Percentiles rank a stretch among this genome's conserved stretches.
phyloP scores from a whole-genome alignment of 2,329 filamentous ascomycete species.

The Fonsecaea monophora region DNA sequence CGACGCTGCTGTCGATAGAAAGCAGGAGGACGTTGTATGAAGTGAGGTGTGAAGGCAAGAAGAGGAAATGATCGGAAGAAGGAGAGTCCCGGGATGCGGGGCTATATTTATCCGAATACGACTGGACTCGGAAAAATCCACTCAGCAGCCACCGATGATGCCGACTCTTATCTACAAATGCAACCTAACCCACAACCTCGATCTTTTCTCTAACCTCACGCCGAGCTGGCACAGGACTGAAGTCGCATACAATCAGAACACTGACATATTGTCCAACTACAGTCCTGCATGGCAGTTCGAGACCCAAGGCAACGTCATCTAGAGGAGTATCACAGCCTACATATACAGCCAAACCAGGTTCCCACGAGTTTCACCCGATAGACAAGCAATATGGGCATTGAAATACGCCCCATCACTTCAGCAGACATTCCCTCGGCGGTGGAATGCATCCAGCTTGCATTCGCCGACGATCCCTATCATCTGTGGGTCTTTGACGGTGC shows the following conservation, averaged over 20 bases:
- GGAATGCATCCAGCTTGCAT: constrained; percentile 70
- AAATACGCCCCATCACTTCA: constrained; percentile 63
- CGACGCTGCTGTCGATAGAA: not conserved
- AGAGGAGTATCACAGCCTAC: not conserved
- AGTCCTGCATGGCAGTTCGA: not conserved
- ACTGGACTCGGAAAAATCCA: not conserved
- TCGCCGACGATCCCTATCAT: constrained; percentile 71
- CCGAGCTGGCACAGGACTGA: not conserved
- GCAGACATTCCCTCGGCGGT: constrained; percentile 69
- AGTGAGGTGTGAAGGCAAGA: not conserved
- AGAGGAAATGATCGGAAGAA: too few species aligned
- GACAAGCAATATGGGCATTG: constrained; percentile 55
- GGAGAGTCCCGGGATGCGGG: not conserved
- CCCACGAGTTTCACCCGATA: not conserved
- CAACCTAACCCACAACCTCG: not conserved
- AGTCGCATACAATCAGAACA: not conserved
- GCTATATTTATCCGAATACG: not conserved
- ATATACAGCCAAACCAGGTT: not conserved
- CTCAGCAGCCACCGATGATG: not conserved
- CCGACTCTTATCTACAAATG: not conserved
- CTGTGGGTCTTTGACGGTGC: constrained; percentile 66
- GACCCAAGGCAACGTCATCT: not conserved
- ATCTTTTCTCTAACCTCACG: not conserved
- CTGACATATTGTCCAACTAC: not conserved
- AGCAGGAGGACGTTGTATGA: not conserved